Evolutionary conservation across 2,329 filamentous ascomycete species (phyloP), one percentile per base, ranked within the genome.

Genomic region (Penicillium sp.): DNA sequence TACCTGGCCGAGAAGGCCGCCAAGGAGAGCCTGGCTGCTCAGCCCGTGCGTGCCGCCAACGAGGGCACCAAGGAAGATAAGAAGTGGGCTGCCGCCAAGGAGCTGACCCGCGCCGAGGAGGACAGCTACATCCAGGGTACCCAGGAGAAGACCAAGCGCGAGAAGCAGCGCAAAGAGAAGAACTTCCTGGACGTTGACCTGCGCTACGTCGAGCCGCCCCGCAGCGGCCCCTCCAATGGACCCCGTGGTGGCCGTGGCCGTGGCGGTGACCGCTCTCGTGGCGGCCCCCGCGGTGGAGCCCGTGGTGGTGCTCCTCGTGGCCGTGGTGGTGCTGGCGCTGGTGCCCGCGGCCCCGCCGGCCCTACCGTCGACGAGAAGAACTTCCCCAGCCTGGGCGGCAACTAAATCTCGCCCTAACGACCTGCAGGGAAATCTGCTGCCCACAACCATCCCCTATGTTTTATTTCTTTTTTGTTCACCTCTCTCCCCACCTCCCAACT

Each of bases 151-250:
- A 69, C 79, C 66, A 72, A 71, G 64, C 85, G 85, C 63, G 80
- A 90, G 74, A 86, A 87, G 64, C 84, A 90, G 75, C 84, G 84
- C 73, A 92, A 92, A 79, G 78, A 84, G 72, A 95, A 95, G 83
- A 79, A 85, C 68, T 69, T 84, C 64, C 66, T 96, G 58, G 87
- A 94, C 61, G 85, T 95, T 52, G 89, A 95, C 68, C 80, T 88
- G 72, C 79, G 84, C 62, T 87, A 77, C 65, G 75, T 85, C 56
- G 85, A 90, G 72, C 74, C 77, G 42, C 74, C 77, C 52, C 72
- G 74, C 56, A 64, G 68, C 41, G 67, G 74, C 52, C 57, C 68
- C 54, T 69, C 74, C 37, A 71, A 27, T 37, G 69, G 44, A 62
- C 57, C 53, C 52, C 72, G 74, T 58, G 69, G 70, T 49, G 68